Conservation (phyloP, 176 grass and related monocot species). For the Oryza officinalis region DNA sequence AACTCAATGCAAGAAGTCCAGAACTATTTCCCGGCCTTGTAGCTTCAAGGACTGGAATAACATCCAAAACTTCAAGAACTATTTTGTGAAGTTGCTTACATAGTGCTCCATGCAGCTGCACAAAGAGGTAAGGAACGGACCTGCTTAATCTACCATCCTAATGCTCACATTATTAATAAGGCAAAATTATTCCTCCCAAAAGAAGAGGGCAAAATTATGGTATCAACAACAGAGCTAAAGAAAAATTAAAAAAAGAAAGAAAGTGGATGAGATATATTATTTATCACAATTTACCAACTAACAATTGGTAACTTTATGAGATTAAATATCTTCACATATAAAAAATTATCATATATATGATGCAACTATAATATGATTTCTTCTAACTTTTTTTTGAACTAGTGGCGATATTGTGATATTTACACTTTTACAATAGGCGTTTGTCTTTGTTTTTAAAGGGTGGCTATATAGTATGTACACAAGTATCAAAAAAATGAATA, state of each 20-base stretch:
- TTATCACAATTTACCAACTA: constrained; percentile 10
- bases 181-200: neutral
- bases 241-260: constrained; percentile 2
- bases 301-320: neutral
- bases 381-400: neutral
- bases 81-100: constrained; percentile 61
- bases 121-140: constrained; percentile 29
- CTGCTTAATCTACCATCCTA: constrained; percentile 29
- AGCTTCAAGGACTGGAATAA: constrained; percentile 60
- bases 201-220: neutral
- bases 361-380: neutral
- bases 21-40: constrained; percentile 53
- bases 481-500: neutral
- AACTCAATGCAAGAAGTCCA: constrained; percentile 64
- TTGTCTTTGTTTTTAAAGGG: neutral
- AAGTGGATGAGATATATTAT: neutral
- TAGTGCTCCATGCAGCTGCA: constrained; percentile 79
- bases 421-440: neutral
- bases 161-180: constrained; percentile 2
- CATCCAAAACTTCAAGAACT: constrained; percentile 57
- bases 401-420: constrained; percentile 1
- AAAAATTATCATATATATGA: constrained; percentile 13
- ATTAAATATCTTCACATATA: neutral
- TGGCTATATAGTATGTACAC: neutral
- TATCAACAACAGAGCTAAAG: neutral